Evolutionary conservation across 2,329 filamentous ascomycete genomes (phyloP).

Genomic region (Alternaria longipes): DNA sequence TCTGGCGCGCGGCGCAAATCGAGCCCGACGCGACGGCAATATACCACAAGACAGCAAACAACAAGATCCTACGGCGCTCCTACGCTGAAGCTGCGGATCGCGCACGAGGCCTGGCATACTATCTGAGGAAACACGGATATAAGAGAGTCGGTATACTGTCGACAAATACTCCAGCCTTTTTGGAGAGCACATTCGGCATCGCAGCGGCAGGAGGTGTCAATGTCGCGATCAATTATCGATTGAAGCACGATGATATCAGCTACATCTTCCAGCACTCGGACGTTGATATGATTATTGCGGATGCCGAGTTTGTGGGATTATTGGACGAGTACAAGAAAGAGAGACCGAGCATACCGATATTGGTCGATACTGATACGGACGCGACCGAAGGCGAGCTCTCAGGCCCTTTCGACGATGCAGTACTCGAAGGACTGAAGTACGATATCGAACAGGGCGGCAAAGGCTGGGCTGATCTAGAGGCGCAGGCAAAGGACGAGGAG

Average conservation of each 20-base stretch:
- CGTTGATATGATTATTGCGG: constrained; percentile 86
- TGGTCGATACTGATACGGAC: constrained; percentile 88
- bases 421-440: constrained; percentile 79
- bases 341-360: constrained; percentile 71
- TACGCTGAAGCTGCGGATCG: constrained; percentile 88
- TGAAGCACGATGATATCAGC: constrained; percentile 84
- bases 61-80: constrained; percentile 74
- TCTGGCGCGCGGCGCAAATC: constrained; percentile 85
- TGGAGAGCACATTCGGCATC: constrained; percentile 90
- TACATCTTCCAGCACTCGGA: constrained; percentile 92
- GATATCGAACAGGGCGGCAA: constrained; percentile 71
- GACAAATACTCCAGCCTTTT: constrained; percentile 93
- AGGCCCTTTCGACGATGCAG: constrained; percentile 83
- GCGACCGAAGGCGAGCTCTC: constrained; percentile 74
- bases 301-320: constrained; percentile 78
- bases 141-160: constrained; percentile 84
- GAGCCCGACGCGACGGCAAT: constrained; percentile 84
- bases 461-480: constrained; percentile 80
- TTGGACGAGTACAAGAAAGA: constrained; percentile 71
- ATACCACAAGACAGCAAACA: constrained; percentile 83
- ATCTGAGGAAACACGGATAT: constrained; percentile 75
- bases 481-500: constrained; percentile 78
- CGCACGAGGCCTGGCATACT: constrained; percentile 87
- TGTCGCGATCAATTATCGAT: constrained; percentile 75
- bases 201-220: constrained; percentile 81